Evolutionary conservation across 164 flowering plant genomes (phyloP).

Genomic region (Euptelea pleiosperma): DNA sequence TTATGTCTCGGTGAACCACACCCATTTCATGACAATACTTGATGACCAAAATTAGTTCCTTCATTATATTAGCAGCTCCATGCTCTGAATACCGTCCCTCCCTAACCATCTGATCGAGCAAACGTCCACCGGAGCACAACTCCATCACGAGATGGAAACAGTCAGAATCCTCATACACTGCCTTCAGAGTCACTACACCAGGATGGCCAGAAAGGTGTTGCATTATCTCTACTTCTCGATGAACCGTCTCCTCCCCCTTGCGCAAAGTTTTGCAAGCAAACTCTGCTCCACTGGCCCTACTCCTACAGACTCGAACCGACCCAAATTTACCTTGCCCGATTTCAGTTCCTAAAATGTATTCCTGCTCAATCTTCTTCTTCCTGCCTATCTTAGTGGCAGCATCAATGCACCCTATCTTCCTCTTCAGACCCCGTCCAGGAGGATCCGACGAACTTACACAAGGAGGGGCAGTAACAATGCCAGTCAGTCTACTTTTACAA

Average conservation of each 20-base stretch:
- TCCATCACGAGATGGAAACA: constrained; percentile 94
- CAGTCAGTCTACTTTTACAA: constrained; percentile 50
- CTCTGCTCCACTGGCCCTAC: constrained; percentile 52
- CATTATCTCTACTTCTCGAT: constrained; percentile 96
- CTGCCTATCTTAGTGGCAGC: constrained; percentile 63
- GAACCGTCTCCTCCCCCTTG: constrained; percentile 80
- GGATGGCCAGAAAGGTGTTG: constrained; percentile 95
- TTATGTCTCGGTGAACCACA: constrained; percentile 90
- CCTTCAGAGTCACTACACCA: constrained; percentile 77
- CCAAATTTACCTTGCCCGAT: constrained; percentile 91
- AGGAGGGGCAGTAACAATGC: constrained; percentile 74
- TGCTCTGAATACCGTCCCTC: constrained; percentile 65
- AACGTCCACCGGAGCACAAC: constrained; percentile 80
- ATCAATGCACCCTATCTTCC: constrained; percentile 97
- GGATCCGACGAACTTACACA: constrained; percentile 52
- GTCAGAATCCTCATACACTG: constrained; percentile 78
- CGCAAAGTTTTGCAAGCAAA: constrained; percentile 59
- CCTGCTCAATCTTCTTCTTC: constrained; percentile 83
- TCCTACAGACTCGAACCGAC: constrained; percentile 63
- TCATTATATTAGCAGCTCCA: constrained; percentile 61
- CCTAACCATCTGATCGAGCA: constrained; percentile 72
- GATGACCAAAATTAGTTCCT: constrained; percentile 69
- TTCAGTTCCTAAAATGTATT: constrained; percentile 45
- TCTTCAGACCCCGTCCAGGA: constrained; percentile 75
- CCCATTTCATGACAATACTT: constrained; percentile 99